Base-by-base conservation (phyloP, 2,329 filamentous ascomycete genomes). In the Alternaria atra region DNA sequence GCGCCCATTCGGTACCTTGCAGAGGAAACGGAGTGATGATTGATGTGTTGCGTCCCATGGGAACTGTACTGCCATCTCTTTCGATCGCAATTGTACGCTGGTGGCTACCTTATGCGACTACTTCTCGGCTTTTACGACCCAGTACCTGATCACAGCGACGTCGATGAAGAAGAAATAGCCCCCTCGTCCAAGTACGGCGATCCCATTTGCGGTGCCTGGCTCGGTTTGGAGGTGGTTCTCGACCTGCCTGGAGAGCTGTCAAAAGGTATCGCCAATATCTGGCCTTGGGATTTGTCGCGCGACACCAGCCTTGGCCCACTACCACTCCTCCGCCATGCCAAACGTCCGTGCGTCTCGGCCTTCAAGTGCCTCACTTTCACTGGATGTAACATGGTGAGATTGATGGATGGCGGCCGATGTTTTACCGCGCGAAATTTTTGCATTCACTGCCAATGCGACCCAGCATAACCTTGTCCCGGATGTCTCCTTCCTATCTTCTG, bases 321-420 rank as follows among this genome's bases (percentile, higher is more conserved):
- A n/a, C 35, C 42, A 44, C 50, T 46, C 34, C 51, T 47, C 27
- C 30, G 20, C 50, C 32, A 35, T 50, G 46, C 46, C 46, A 50
- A 50, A 13, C 32, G 32, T 50, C 46, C 13, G 46, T 50, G 34
- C 51, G 23, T 32, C 53, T 55, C 50, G 25, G 52, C 46, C 35
- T 35, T 17, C 52, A 30, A 34, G n/a, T 37, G 55, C 57, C 57
- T 60, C 57, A 60, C 57, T 60, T 56, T 55, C 53, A 40, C 30
- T 51, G 30, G 20, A 32, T 56, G 52, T 52, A 34, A 56, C 46
- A 40, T 44, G 20, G 53, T 27, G 27, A 12, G 27, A 25, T 55
- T 32, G 32, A 44, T 54, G 32, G 12, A 50, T 13, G 15, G n/a
- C 34, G 29, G 44, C 57, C 57, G 53, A 51, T 44, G 32, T 60